Percentiles rank a stretch among this genome's conserved stretches.
These are phyloP conservation scores for Aschersonia sp. DNA, from an alignment of 2,329 filamentous ascomycete genomes.

Conservation along the genomic window DNA sequence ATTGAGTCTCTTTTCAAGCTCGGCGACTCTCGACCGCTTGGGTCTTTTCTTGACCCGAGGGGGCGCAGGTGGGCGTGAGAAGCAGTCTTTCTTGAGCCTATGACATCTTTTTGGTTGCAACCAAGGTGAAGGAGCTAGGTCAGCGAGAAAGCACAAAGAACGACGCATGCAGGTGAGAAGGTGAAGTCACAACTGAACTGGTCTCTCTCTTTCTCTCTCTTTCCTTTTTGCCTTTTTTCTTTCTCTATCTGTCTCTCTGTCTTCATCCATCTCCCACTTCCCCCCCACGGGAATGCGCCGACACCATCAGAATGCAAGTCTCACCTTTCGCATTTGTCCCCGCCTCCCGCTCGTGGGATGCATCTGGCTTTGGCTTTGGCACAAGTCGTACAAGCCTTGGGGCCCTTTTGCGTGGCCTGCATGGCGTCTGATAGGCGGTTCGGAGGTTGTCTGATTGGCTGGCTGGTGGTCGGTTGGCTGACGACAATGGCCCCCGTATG, in stretches of 20 bases:
- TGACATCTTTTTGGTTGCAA: constrained; percentile 23
- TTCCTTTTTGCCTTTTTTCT: background rate
- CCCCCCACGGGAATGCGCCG: background rate
- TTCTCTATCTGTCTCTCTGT: too few species aligned
- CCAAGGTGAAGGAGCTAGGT: background rate
- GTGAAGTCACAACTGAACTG: background rate
- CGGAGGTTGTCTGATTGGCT: too few species aligned
- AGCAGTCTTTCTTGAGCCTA: constrained; percentile 31
- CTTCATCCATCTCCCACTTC: too few species aligned
- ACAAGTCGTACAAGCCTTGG: constrained; percentile 34
- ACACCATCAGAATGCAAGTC: constrained; percentile 2
- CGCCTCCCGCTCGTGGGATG: constrained; percentile 23
- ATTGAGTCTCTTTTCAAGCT: constrained; percentile 34
- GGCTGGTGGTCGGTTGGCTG: background rate
- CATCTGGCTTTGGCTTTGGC: constrained; percentile 38
- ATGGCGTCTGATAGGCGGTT: constrained; percentile 4
- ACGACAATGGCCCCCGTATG: background rate
- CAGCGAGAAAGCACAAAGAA: background rate
- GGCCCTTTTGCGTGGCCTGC: constrained; percentile 23
- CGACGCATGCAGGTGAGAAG: background rate
- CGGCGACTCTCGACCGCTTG: constrained; percentile 32
- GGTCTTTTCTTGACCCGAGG: constrained; percentile 30
- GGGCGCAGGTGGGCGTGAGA: constrained; percentile 30
- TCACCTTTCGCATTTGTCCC: constrained; percentile 32
- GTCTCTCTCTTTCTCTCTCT: background rate